phyloP scores from a whole-genome alignment of 139 green algal species.

The Haematococcus sp. region DNA sequence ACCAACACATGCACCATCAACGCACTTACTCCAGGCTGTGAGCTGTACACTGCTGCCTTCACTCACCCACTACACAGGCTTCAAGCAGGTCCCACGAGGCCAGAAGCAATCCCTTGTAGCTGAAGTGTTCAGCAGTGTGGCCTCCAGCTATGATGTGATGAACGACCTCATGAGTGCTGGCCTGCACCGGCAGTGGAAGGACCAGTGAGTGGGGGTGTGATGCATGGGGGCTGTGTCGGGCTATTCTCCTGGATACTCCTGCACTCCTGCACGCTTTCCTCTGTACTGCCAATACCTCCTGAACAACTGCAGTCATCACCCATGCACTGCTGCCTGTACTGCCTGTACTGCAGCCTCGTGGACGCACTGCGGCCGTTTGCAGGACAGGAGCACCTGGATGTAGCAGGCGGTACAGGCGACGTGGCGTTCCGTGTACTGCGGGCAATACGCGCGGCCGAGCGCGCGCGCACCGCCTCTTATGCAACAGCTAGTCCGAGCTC shows the following conservation, averaged over 20 bases:
- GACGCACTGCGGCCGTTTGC: conserved; percentile 76
- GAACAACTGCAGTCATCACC: too few species aligned
- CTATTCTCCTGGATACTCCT: too few species aligned
- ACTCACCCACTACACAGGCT: conserved; percentile 40
- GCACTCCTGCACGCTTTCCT: too few species aligned
- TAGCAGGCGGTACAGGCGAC: conserved; percentile 96
- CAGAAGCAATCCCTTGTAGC: conserved; percentile 78
- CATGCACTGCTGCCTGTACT: too few species aligned
- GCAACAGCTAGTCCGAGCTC: not conserved
- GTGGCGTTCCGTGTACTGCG: conserved; percentile 81
- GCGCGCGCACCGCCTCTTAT: too few species aligned
- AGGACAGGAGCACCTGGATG: conserved; percentile 92
- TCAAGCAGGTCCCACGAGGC: conserved; percentile 53
- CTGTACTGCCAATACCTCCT: too few species aligned
- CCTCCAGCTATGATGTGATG: conserved; percentile 94
- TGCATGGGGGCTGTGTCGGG: not conserved
- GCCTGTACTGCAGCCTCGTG: conserved; percentile 60
- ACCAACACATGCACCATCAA: not conserved
- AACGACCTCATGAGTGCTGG: conserved; percentile 98
- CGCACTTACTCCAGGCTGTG: not conserved
- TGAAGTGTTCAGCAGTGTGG: conserved; percentile 90
- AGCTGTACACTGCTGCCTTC: not conserved
- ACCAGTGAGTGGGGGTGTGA: conserved; percentile 46
- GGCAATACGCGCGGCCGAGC: conserved; percentile 55
- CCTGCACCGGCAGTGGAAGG: conserved; percentile 97